A percentile compares a stretch with the other conserved stretches of the same genome.
Conservation (phyloP, 495 filamentous ascomycete genomes). For the Aspergillus baeticus region DNA sequence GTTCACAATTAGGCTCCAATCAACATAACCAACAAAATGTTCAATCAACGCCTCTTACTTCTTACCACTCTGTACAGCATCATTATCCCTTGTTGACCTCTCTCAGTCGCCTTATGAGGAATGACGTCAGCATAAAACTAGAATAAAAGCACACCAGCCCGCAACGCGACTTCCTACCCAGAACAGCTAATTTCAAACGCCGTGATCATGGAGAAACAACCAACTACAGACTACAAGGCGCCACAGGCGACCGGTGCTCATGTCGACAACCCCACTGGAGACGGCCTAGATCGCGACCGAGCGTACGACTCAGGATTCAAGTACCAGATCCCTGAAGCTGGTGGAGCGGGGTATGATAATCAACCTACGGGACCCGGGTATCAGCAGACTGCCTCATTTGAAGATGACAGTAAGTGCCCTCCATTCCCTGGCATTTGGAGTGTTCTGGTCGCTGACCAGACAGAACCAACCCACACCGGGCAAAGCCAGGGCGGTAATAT, state of each 20-base stretch:
- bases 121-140: too few relatives aligned
- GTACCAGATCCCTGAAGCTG: not conserved
- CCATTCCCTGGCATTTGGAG: not conserved
- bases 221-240: not conserved
- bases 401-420: not conserved
- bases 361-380: not conserved
- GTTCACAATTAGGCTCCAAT: too few relatives aligned
- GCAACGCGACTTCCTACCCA: not conserved
- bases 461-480: not conserved
- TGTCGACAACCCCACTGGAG: not conserved
- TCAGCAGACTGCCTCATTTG: not conserved
- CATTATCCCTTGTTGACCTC: too few relatives aligned
- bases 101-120: too few relatives aligned
- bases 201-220: not conserved
- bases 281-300: not conserved
- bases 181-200: not conserved
- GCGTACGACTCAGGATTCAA: not conserved
- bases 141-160: too few relatives aligned
- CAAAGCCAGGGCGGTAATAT: not conserved
- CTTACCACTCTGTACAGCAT: too few relatives aligned
- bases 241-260: not conserved
- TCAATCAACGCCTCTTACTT: too few relatives aligned
- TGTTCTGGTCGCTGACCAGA: not conserved
- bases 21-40: too few relatives aligned
- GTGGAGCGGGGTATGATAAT: not conserved